Evolutionary conservation across 2,329 filamentous ascomycete species (phyloP), one percentile per base, ranked within the genome.

Genomic region (Pseudogymnoascus sp.): DNA sequence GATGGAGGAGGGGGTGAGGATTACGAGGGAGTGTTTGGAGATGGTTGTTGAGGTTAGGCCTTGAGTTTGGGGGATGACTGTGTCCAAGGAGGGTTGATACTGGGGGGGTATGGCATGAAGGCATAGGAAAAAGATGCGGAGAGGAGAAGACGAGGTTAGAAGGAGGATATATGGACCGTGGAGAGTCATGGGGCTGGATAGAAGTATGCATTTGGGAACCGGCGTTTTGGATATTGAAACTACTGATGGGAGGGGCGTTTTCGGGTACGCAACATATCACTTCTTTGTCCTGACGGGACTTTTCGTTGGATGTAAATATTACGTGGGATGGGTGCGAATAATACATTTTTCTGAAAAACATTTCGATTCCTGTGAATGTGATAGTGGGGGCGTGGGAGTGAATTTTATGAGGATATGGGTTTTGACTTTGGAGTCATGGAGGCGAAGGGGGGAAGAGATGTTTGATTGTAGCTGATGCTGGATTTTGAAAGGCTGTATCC

Each of bases 1-100:
- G n/a, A 74, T 88, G 12, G 82, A 86, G 26, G 83, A 88, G 66
- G 83, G 84, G 4, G 75, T 87, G n/a, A 79, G 79, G 66, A 76
- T 83, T 33, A 84, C 84, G 29, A 77, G 80, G 63, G 83, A 86
- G 68, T 80, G 80, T 65, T 74, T 88, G 43, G 83, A 86, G 65
- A 45, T 62, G 35, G 71, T 74, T 71, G 72, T 71, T 65, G 70
- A 73, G 61, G 65, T 73, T 23, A 39, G 55, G 11, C 55, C 55
- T 14, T 35, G 23, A 23, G 31, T 6, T 6, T 7, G 4, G n/a
- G 4, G n/a, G 23, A n/a, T 29, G 26, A 26, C 19, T 19, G 2
- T 19, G 19, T 19, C 19, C 4, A 26, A 10, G 7, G 45, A 6
- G 45, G 16, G 6, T 23, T 52, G 10, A 29, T 55, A 26, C 23